These are phyloP conservation scores for Lipomyces starkeyi DNA, from an alignment of 805 yeast genomes.

Conservation along the genomic window DNA sequence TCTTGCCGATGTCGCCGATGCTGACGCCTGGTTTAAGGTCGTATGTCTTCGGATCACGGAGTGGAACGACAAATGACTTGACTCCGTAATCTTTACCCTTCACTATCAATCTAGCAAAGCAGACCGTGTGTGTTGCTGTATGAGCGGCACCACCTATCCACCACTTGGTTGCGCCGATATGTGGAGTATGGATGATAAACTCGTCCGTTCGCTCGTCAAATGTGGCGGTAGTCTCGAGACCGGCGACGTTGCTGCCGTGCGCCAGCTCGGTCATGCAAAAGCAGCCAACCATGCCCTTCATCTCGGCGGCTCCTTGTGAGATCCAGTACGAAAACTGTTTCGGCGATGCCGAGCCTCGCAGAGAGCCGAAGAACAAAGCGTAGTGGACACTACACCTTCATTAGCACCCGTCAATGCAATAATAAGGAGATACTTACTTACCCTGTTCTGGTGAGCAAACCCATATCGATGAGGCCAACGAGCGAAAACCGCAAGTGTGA, in stretches of 20 bases:
- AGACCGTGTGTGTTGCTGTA: slow-evolving; percentile 86
- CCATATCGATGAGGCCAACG: slow-evolving; percentile 63
- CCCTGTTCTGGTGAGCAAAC: slow-evolving; percentile 75
- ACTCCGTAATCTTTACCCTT: slow-evolving; percentile 89
- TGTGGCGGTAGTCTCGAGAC: slow-evolving; percentile 89
- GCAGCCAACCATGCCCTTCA: slow-evolving; percentile 68
- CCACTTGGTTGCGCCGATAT: slow-evolving; percentile 94
- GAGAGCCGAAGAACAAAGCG: slow-evolving; percentile 80
- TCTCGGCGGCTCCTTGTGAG: slow-evolving; percentile 49
- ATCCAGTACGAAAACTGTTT: slow-evolving; percentile 88
- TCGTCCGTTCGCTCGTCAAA: slow-evolving; percentile 68
- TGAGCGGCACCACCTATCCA: slow-evolving; percentile 99
- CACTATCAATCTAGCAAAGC: slow-evolving; percentile 82
- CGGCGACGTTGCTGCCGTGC: slow-evolving; percentile 94
- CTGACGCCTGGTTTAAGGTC: slow-evolving; percentile 77
- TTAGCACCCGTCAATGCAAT: not conserved
- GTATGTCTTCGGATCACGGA: slow-evolving; percentile 72
- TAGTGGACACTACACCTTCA: slow-evolving; percentile 69
- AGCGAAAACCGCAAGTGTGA: slow-evolving; percentile 41
- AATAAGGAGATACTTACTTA: not conserved
- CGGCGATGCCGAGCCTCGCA: slow-evolving; percentile 86
- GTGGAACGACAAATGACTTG: slow-evolving; percentile 88
- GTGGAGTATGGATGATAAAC: slow-evolving; percentile 83
- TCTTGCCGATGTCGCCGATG: slow-evolving; percentile 90
- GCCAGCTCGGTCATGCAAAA: slow-evolving; percentile 91